These are phyloP conservation scores for Mrakia frigida DNA, from an alignment of 768 basidiomycete species.

Conservation along the genomic window DNA sequence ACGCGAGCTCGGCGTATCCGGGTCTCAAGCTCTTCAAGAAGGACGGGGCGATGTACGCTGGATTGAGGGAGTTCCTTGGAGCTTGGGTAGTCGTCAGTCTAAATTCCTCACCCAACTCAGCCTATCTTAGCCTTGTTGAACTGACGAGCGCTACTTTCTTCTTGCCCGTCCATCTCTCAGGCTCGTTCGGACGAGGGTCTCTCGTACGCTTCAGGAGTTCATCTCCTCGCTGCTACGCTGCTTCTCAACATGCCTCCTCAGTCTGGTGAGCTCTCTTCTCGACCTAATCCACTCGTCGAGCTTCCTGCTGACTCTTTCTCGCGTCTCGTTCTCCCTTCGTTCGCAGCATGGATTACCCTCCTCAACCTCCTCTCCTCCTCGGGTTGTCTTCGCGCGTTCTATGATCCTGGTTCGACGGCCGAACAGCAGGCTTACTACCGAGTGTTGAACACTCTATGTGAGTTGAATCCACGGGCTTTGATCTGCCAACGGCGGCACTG, in stretches of 20 bases:
- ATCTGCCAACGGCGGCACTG: background rate
- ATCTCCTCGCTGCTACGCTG: slow-evolving; percentile 25
- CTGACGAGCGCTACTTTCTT: background rate
- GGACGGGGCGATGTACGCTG: slow-evolving; percentile 4
- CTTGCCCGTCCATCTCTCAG: background rate
- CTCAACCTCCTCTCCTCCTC: slow-evolving; percentile 27
- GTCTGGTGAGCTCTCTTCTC: background rate
- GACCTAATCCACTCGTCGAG: background rate
- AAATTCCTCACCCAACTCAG: background rate
- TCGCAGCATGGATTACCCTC: slow-evolving; percentile 24
- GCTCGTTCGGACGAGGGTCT: slow-evolving; percentile 31
- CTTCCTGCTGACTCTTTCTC: background rate
- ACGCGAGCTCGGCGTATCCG: slow-evolving; percentile 8
- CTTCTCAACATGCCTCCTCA: slow-evolving; percentile 29
- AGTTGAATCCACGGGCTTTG: background rate
- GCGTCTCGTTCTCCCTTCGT: background rate
- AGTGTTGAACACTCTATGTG: slow-evolving; percentile 27
- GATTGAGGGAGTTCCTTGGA: slow-evolving; percentile 27
- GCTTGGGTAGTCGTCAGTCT: slow-evolving; percentile 31
- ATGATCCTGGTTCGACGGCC: slow-evolving; percentile 6
- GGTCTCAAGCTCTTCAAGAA: slow-evolving; percentile 22
- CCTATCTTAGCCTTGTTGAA: background rate
- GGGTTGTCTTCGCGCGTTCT: slow-evolving; percentile 26
- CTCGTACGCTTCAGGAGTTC: slow-evolving; percentile 20
- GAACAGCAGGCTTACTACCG: slow-evolving; percentile 25